Percentiles rank a stretch among this genome's conserved stretches.
phyloP scores from a whole-genome alignment of 2,329 filamentous ascomycete species.

The Furcasterigmium sp. region DNA sequence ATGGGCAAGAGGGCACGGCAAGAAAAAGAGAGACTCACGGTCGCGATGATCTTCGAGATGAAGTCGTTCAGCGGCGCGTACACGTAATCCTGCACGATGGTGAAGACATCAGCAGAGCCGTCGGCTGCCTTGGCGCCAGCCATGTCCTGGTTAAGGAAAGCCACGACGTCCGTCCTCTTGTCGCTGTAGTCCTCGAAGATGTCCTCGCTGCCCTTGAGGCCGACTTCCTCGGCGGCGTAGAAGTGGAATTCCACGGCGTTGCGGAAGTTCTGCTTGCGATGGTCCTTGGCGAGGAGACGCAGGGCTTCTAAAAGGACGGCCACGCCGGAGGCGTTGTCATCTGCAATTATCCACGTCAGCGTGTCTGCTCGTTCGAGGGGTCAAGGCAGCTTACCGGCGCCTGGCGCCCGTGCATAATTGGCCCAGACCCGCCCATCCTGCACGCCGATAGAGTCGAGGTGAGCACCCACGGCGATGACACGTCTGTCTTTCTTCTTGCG shows the following conservation, averaged over 20 bases:
- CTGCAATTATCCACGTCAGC: slow-evolving; percentile 7
- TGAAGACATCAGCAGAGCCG: neutral
- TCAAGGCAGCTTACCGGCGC: slow-evolving; percentile 17
- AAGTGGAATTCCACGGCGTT: slow-evolving; percentile 84
- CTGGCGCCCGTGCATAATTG: slow-evolving; percentile 25
- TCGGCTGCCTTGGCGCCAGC: slow-evolving; percentile 24
- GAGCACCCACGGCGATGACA: slow-evolving; percentile 66
- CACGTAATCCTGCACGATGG: neutral
- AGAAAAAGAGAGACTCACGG: neutral
- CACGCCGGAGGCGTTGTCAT: slow-evolving; percentile 36
- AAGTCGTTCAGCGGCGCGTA: slow-evolving; percentile 1
- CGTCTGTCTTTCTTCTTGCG: slow-evolving; percentile 25
- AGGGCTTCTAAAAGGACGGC: slow-evolving; percentile 73
- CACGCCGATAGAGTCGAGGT: slow-evolving; percentile 68
- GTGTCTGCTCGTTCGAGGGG: too few species aligned
- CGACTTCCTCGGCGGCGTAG: slow-evolving; percentile 68
- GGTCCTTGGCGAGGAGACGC: slow-evolving; percentile 60
- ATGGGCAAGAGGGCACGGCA: too few species aligned
- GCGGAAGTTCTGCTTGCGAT: slow-evolving; percentile 48
- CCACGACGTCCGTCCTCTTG: slow-evolving; percentile 31
- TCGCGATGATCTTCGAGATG: neutral
- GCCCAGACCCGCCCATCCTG: neutral
- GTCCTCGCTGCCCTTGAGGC: slow-evolving; percentile 38
- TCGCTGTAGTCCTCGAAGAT: slow-evolving; percentile 36
- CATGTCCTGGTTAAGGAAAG: slow-evolving; percentile 46